phyloP scores from a whole-genome alignment of 2,329 filamentous ascomycete species.

The Fusarium oxysporum region DNA sequence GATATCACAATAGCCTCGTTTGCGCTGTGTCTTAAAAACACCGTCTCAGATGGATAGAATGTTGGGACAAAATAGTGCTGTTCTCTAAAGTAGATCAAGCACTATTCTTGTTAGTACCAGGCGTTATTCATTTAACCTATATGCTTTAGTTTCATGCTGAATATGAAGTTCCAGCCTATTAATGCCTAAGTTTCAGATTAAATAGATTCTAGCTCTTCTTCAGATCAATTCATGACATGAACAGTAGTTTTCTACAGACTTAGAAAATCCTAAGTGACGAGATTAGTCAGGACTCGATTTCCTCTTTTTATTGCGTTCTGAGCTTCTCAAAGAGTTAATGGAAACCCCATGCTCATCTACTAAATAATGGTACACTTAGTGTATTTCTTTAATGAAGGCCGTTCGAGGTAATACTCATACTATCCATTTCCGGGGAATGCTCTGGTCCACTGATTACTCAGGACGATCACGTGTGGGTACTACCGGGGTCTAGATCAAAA shows the following conservation, averaged over 20 bases:
- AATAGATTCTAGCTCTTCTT: accelerated
- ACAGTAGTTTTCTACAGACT: no score
- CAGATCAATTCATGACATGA: not conserved
- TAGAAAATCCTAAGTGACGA: no score
- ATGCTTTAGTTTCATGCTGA: no score
- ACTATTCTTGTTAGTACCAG: not conserved
- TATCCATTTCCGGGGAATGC: not conserved
- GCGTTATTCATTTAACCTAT: not conserved
- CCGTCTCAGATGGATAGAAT: accelerated
- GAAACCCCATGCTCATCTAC: accelerated
- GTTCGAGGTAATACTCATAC: not conserved
- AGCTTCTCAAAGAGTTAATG: not conserved
- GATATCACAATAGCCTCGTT: accelerated
- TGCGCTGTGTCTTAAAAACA: not conserved
- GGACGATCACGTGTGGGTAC: not conserved
- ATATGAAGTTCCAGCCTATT: accelerated
- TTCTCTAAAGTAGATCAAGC: no score
- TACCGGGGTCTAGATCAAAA: slow-evolving; percentile 21
- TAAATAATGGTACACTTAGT: not conserved
- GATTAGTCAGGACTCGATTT: no score
- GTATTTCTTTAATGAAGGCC: not conserved
- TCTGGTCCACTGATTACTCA: not conserved
- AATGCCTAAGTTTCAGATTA: no score
- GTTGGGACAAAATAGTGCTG: accelerated
- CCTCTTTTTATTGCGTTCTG: no score